These are phyloP conservation scores for Candolleomyces efflorescens DNA, from an alignment of 768 basidiomycete species.

Conservation along the genomic window DNA sequence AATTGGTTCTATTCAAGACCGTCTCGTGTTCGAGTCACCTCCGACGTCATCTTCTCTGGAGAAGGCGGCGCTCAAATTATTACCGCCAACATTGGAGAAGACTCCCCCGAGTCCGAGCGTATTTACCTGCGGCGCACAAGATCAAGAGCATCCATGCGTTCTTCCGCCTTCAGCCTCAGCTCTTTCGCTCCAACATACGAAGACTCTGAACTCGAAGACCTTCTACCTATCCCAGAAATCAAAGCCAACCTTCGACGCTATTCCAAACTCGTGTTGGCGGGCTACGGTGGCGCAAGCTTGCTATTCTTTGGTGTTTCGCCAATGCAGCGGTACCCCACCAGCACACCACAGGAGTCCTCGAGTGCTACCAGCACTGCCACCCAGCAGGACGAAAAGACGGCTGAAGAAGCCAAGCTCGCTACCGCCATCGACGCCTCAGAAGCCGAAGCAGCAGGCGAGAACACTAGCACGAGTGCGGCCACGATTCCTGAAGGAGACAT, in stretches of 20 bases:
- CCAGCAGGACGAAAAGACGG: constrained; percentile 33
- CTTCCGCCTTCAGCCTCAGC: constrained; percentile 14
- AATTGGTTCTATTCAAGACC: too few relatives aligned
- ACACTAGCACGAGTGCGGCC: constrained; percentile 40
- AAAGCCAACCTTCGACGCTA: constrained; percentile 71
- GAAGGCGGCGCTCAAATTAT: constrained; percentile 65
- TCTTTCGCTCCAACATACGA: neutral
- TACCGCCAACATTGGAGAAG: constrained; percentile 77
- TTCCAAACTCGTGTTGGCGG: constrained; percentile 79
- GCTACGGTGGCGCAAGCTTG: constrained; percentile 79
- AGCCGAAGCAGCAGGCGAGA: constrained; percentile 52
- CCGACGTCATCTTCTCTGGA: constrained; percentile 66
- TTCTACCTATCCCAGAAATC: constrained; percentile 43
- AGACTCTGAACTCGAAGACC: constrained; percentile 9
- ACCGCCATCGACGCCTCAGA: constrained; percentile 69
- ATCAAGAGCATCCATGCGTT: constrained; percentile 6
- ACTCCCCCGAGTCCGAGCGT: constrained; percentile 18
- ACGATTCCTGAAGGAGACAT: constrained; percentile 27
- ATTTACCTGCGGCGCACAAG: neutral
- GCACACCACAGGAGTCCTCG: neutral
- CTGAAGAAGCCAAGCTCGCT: constrained; percentile 60
- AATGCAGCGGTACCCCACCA: neutral
- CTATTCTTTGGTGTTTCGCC: constrained; percentile 73
- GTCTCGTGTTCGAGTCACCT: constrained; percentile 69
- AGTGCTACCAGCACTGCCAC: neutral